These are phyloP conservation scores for Euryodendron excelsum DNA, from an alignment of 148 eudicot genomes.

Conservation along the genomic window DNA sequence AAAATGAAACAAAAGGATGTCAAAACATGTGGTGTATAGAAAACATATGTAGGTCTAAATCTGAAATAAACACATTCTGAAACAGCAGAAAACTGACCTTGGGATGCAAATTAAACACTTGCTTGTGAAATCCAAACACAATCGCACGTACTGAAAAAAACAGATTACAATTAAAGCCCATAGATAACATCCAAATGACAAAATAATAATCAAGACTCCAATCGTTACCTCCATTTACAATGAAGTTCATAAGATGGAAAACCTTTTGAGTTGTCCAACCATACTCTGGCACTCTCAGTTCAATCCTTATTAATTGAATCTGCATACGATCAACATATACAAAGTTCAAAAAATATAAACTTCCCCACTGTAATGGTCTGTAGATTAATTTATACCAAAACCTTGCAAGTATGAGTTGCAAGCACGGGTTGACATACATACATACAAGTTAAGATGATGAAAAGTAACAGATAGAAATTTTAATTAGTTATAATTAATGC, in stretches of 20 bases:
- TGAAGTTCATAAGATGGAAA: conserved; percentile 91
- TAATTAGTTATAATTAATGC: neutral
- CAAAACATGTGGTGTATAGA: neutral
- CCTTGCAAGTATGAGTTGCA: neutral
- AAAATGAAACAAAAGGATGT: neutral
- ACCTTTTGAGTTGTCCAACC: conserved; percentile 93
- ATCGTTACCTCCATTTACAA: conserved; percentile 82
- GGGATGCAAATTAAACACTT: conserved; percentile 58
- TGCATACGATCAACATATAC: conserved; percentile 30
- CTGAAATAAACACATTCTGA: neutral
- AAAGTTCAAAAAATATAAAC: neutral
- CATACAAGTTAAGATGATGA: neutral
- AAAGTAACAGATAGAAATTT: neutral
- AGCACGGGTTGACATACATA: neutral
- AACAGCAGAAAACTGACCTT: conserved; percentile 46
- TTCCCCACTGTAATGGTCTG: neutral
- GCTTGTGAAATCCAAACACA: conserved; percentile 74
- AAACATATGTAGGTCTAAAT: neutral
- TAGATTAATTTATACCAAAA: neutral
- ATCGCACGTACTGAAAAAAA: conserved; percentile 69
- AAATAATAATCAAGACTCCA: neutral
- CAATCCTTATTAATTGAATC: conserved; percentile 81
- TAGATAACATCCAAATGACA: neutral
- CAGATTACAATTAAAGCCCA: conserved; percentile 4
- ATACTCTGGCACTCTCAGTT: conserved; percentile 79